phyloP scores from a whole-genome alignment of 1,284 basidiomycete genomes.

The Ustilago tritici region DNA sequence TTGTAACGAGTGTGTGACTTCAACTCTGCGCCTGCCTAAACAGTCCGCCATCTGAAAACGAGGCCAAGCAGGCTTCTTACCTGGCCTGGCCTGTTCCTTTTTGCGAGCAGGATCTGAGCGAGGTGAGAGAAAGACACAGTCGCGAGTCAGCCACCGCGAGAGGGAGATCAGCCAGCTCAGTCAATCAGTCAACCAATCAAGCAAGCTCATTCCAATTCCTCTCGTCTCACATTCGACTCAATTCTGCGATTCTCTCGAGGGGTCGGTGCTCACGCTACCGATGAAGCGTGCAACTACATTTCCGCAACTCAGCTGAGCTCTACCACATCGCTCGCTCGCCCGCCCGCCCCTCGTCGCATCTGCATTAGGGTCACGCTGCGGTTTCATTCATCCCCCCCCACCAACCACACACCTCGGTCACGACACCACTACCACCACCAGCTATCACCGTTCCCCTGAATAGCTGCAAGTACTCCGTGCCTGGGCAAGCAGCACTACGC shows the following conservation, averaged over 20 bases:
- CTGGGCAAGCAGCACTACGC: neutral
- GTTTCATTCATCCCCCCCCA: constrained; percentile 5
- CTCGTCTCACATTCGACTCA: constrained; percentile 6
- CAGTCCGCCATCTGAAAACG: constrained; percentile 5
- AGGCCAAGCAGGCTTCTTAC: constrained; percentile 1
- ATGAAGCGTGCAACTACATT: constrained; percentile 7
- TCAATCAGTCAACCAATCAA: neutral
- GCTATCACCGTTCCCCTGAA: neutral
- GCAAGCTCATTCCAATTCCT: constrained; percentile 8
- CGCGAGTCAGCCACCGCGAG: neutral
- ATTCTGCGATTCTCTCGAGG: constrained; percentile 3
- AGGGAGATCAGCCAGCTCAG: constrained; percentile 7
- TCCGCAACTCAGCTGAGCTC: constrained; percentile 9
- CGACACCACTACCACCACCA: neutral
- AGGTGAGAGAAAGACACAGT: neutral
- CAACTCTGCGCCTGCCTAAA: neutral
- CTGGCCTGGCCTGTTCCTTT: neutral
- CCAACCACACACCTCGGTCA: constrained; percentile 1
- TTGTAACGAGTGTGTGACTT: neutral
- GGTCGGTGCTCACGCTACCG: constrained; percentile 25
- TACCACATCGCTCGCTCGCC: constrained; percentile 17
- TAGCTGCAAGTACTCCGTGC: neutral
- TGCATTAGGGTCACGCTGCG: constrained; percentile 7
- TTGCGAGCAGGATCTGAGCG: constrained; percentile 2
- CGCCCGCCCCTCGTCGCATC: constrained; percentile 1